These are phyloP conservation scores for barley (Hordeum vulgare) DNA, from an alignment of 176 grass and related monocot species.

Conservation along the genomic window MorexV3_pseudomolecules_assembly NC_058520.1:531115874-531116373, in stretches of 20 bases:
- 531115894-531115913: slow-evolving; percentile 6
- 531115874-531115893: neutral
- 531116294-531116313: neutral
- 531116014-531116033: neutral
- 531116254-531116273: neutral
- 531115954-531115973: too few relatives aligned
- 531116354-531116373: neutral
- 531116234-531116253: neutral
- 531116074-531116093: slow-evolving; percentile 8
- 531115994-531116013: neutral
- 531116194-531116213: neutral
- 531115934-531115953: neutral
- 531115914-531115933: slow-evolving; percentile 17
- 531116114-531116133: slow-evolving; percentile 37
- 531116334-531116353: neutral
- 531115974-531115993: too few relatives aligned
- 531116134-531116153: neutral
- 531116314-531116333: neutral
- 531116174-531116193: neutral
- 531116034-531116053: neutral
- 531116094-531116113: slow-evolving; percentile 32
- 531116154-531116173: neutral
- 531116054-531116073: neutral
- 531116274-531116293: neutral
- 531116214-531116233: neutral